These are phyloP conservation scores for Pseudopyricularia cyperi DNA, from an alignment of 2,329 filamentous ascomycete species.

Conservation along the genomic window DNA sequence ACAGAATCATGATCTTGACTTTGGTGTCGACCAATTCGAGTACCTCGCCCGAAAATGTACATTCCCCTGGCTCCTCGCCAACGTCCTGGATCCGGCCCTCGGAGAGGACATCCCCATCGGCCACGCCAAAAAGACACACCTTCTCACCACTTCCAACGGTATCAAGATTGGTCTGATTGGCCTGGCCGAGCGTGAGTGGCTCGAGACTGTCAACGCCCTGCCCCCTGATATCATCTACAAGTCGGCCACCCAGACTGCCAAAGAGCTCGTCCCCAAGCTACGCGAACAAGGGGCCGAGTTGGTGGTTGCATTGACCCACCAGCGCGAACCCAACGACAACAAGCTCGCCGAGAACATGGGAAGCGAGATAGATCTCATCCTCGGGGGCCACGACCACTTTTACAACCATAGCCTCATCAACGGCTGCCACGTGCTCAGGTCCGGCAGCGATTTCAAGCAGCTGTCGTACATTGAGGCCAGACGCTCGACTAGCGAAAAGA, in stretches of 20 bases:
- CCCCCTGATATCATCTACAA: conserved; percentile 74
- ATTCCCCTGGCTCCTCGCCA: conserved; percentile 85
- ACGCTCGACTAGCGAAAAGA: conserved; percentile 28
- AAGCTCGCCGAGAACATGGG: conserved; percentile 66
- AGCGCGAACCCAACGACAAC: conserved; percentile 79
- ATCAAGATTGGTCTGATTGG: conserved; percentile 79
- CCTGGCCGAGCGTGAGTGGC: conserved; percentile 76
- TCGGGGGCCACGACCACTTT: conserved; percentile 85
- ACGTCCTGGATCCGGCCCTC: conserved; percentile 72
- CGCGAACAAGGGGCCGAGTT: conserved; percentile 70
- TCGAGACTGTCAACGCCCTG: conserved; percentile 76
- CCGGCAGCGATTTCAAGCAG: conserved; percentile 85
- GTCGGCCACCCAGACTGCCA: conserved; percentile 63
- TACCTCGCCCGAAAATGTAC: conserved; percentile 60
- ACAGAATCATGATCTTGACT: conserved; percentile 81
- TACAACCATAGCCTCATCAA: conserved; percentile 70
- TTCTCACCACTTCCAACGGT: conserved; percentile 70
- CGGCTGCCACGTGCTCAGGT: conserved; percentile 71
- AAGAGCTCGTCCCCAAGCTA: conserved; percentile 59
- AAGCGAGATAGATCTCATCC: conserved; percentile 69
- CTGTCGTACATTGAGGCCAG: conserved; percentile 76
- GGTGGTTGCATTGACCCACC: conserved; percentile 70
- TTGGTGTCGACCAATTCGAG: conserved; percentile 70
- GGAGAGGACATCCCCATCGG: conserved; percentile 64
- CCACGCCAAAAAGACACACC: conserved; percentile 59